phyloP scores from a whole-genome alignment of 768 basidiomycete species.

The Chiua virens region DNA sequence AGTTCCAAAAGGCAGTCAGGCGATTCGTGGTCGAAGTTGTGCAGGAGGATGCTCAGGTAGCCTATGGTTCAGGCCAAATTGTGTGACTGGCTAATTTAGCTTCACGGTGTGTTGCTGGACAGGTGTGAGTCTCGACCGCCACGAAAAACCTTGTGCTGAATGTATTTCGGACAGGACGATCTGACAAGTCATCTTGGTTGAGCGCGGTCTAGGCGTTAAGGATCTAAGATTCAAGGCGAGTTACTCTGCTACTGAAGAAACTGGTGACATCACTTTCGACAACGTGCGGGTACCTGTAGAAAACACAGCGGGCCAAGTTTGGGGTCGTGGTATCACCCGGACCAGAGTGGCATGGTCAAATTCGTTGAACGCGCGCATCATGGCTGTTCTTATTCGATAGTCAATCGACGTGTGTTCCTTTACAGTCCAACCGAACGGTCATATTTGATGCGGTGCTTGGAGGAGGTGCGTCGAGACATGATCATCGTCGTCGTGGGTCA shows the following conservation, averaged over 20 bases:
- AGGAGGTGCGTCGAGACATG: constrained; percentile 42
- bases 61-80: too few relatives aligned
- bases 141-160: background rate
- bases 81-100: too few relatives aligned
- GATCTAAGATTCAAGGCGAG: too few relatives aligned
- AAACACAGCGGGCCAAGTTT: constrained; percentile 70
- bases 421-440: constrained; percentile 31
- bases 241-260: constrained; percentile 86
- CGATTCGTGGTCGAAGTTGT: too few relatives aligned
- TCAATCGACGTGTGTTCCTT: constrained; percentile 13
- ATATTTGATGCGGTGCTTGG: constrained; percentile 56
- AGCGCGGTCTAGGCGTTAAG: too few relatives aligned
- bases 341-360: constrained; percentile 66
- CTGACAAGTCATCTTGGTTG: constrained; percentile 63
- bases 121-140: constrained; percentile 33
- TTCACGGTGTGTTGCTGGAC: constrained; percentile 62
- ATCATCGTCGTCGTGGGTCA: background rate
- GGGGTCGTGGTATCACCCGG: constrained; percentile 73
- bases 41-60: too few relatives aligned
- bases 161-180: constrained; percentile 40
- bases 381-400: background rate
- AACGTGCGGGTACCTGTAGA: constrained; percentile 83
- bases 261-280: constrained; percentile 80
- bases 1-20: constrained; percentile 46
- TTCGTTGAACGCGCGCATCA: constrained; percentile 53